Evolutionary conservation across 768 basidiomycete species (phyloP), one percentile per base, ranked within the genome.

Genomic region (Rhizopogon sp.): DNA sequence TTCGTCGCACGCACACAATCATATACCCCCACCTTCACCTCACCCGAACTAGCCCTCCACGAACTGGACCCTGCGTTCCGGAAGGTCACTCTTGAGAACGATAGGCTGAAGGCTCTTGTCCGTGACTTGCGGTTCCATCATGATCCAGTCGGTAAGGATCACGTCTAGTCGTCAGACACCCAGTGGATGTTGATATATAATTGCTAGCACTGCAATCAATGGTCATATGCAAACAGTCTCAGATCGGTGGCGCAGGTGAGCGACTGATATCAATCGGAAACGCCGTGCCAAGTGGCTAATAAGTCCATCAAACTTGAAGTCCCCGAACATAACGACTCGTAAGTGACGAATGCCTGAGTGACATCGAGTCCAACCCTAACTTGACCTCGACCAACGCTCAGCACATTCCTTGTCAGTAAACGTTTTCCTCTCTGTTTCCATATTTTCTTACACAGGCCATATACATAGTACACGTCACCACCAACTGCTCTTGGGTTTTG

Each of bases 401-500:
- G 88, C 42, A 89, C 89, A 0, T 92, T 90, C 61, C 77, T 91
- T 56, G 88, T 89, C 60, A 62, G 81, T 63, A 8, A 37, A 39
- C 50, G 43, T 6, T 1, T 20, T 43, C 45, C 52, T 37, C 39
- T 4, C 54, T 17, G 33, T 22, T 28, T 40, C 29, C 40, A 28
- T 50, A 35, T 58, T 37, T 17, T 45, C n/a, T 35, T 11, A 47
- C 33, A 14, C 39, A 25, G 8, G 6, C 25, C 16, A 11, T 14
- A 31, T 72, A 13, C 35, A 42, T 67, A 98, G 84, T 98, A 96
- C 71, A 97, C 95, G 8, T 77, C 89, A 40, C 97, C 97, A 10
- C 90, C 90, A 0, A 85, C 84, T 8, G 97, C 97, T 0, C 80
- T 98, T 20, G 97, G 97, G 2, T 92, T 95, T 67, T 99, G 97